A percentile compares a stretch with the other conserved stretches of the same genome.
Evolutionary conservation across 305 asterid genomes (phyloP).

Genomic region (Fraxinus angustifolia): DNA sequence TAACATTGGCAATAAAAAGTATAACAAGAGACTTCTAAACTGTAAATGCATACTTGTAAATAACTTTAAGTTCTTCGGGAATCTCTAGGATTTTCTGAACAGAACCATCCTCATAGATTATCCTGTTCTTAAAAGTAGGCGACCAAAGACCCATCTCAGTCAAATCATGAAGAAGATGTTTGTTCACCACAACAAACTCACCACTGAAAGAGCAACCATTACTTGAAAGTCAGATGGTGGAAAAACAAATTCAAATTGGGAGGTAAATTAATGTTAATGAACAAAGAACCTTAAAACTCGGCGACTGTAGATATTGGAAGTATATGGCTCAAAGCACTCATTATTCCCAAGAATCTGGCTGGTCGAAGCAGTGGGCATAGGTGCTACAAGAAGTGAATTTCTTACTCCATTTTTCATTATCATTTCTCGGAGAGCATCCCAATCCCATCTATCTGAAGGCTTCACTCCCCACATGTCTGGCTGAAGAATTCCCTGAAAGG

Average conservation of each 20-base stretch:
- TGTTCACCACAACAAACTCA: conserved; percentile 96
- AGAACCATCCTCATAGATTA: conserved; percentile 84
- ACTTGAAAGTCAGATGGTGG: conserved; percentile 13
- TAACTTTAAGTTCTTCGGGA: conserved; percentile 64
- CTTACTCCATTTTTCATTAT: conserved; percentile 66
- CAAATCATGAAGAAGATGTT: conserved; percentile 85
- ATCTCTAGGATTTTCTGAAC: conserved; percentile 63
- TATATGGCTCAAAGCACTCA: conserved; percentile 96
- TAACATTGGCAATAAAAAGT: neutral
- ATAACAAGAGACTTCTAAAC: neutral
- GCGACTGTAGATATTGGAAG: conserved; percentile 86
- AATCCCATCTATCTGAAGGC: conserved; percentile 86
- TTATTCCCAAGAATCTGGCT: conserved; percentile 98
- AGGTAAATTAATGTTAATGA: neutral
- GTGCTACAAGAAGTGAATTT: conserved; percentile 88
- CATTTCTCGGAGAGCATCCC: conserved; percentile 68
- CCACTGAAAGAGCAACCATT: conserved; percentile 43
- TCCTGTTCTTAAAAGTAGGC: conserved; percentile 69
- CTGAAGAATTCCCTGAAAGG: conserved; percentile 73
- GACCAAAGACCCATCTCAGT: conserved; percentile 96
- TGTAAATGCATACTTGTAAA: conserved; percentile 62
- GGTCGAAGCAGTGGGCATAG: conserved; percentile 98
- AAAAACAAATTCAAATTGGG: neutral
- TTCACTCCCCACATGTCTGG: conserved; percentile 95
- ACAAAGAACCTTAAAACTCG: conserved; percentile 69